These are phyloP conservation scores for Ophiostoma sp. DNA, from an alignment of 2,329 filamentous ascomycete genomes.

Conservation along the genomic window DNA sequence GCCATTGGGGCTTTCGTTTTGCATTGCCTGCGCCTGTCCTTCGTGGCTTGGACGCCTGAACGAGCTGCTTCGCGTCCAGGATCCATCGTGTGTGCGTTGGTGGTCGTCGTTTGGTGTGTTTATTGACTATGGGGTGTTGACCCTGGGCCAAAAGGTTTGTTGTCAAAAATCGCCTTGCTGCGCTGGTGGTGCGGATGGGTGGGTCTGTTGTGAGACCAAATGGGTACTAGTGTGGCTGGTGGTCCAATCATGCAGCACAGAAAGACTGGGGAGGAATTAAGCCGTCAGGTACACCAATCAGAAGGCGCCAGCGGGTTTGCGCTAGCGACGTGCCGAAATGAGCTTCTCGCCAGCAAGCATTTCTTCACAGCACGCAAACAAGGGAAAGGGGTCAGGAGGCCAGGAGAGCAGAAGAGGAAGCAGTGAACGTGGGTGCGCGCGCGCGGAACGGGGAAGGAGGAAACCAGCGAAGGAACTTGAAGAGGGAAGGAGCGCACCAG, in stretches of 20 bases:
- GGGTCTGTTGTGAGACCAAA: background rate
- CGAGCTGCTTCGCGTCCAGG: background rate
- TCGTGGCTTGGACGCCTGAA: constrained; percentile 1
- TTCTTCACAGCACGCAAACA: background rate
- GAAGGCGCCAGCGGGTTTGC: background rate
- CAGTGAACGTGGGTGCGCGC: background rate
- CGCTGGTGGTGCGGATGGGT: background rate
- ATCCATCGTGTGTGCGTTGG: background rate
- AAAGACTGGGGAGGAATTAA: background rate
- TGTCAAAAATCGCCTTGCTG: constrained; percentile 21
- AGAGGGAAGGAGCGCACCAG: constrained; percentile 1
- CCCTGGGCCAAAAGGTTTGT: background rate
- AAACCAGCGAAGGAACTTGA: background rate
- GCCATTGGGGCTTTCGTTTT: background rate
- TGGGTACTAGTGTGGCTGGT: background rate
- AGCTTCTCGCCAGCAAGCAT: constrained; percentile 20
- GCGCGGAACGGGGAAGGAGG: background rate
- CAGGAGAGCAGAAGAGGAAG: background rate
- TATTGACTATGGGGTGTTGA: constrained; percentile 21
- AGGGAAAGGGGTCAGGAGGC: background rate
- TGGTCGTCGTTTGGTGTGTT: background rate
- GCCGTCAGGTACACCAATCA: constrained; percentile 28
- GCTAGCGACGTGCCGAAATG: constrained; percentile 26
- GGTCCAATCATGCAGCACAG: background rate
- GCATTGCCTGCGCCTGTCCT: constrained; percentile 9